phyloP scores from a whole-genome alignment of 768 basidiomycete genomes.

The Boletus insuetus region DNA sequence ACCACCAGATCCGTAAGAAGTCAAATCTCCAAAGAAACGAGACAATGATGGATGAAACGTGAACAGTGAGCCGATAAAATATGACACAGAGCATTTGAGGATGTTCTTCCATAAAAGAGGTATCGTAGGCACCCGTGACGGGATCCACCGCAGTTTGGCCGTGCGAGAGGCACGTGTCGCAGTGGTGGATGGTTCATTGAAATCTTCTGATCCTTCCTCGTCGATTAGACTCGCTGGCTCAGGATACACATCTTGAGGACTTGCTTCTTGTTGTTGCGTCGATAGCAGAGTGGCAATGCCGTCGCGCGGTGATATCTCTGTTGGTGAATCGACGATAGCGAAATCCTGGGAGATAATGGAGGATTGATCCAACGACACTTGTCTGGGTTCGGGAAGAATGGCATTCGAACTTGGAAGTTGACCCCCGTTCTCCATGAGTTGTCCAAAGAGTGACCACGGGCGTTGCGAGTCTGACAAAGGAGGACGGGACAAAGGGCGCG shows the following conservation, averaged over 20 bases:
- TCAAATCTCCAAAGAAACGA: slow-evolving; percentile 59
- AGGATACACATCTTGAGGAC: neutral
- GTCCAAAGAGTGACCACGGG: slow-evolving; percentile 66
- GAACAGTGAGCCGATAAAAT: slow-evolving; percentile 87
- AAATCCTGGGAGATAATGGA: neutral
- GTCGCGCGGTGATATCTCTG: neutral
- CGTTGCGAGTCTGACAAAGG: slow-evolving; percentile 25
- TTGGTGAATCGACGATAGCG: slow-evolving; percentile 2
- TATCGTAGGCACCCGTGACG: slow-evolving; percentile 35
- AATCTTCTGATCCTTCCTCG: slow-evolving; percentile 14
- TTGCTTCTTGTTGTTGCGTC: neutral
- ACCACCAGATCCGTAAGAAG: slow-evolving; percentile 45
- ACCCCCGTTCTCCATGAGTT: slow-evolving; percentile 68
- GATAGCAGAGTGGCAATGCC: neutral
- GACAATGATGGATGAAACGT: slow-evolving; percentile 83
- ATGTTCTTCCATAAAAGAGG: slow-evolving; percentile 64
- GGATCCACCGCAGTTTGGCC: slow-evolving; percentile 6
- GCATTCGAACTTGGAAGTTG: slow-evolving; percentile 28
- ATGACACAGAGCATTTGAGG: slow-evolving; percentile 89
- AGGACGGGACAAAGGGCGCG: slow-evolving; percentile 4
- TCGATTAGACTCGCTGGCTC: neutral
- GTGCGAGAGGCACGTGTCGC: slow-evolving; percentile 10
- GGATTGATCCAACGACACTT: neutral
- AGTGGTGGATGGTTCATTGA: slow-evolving; percentile 8
- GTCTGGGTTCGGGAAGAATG: slow-evolving; percentile 3